These are phyloP conservation scores for Verticillium isaacii DNA, from an alignment of 2,329 filamentous ascomycete genomes.

Conservation along the genomic window DNA sequence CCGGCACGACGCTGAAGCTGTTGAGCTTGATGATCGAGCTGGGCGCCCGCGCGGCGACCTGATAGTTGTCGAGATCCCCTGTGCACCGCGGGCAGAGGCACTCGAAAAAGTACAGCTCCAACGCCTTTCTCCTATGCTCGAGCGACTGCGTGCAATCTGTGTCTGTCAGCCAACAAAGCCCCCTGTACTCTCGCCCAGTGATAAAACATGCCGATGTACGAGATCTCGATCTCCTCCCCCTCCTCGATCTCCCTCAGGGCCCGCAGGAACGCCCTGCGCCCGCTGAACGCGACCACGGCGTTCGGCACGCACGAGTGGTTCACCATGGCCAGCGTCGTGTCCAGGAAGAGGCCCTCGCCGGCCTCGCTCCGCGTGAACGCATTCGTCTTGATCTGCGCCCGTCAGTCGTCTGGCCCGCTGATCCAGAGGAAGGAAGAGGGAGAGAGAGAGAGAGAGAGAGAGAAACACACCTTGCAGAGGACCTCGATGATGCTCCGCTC, in stretches of 20 bases:
- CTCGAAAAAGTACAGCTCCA: conserved; percentile 47
- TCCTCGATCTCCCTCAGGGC: conserved; percentile 42
- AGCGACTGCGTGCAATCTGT: conserved; percentile 44
- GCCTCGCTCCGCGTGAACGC: conserved; percentile 54
- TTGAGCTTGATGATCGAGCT: conserved; percentile 39
- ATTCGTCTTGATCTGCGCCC: conserved; percentile 53
- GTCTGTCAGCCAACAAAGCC: not conserved
- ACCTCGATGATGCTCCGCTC: conserved; percentile 38
- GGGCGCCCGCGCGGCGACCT: conserved; percentile 32
- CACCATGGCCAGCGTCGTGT: conserved; percentile 51
- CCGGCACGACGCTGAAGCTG: conserved; percentile 36
- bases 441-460: not conserved
- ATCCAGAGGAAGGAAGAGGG: not conserved
- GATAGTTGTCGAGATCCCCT: conserved; percentile 48
- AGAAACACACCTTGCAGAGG: conserved; percentile 46
- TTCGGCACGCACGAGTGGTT: conserved; percentile 62
- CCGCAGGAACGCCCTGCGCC: conserved; percentile 44
- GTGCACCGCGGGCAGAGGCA: conserved; percentile 47
- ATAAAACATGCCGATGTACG: conserved; percentile 49
- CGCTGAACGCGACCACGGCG: conserved; percentile 51
- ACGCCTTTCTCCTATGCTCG: conserved; percentile 32
- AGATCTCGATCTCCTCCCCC: conserved; percentile 56
- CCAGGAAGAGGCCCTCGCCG: conserved; percentile 50
- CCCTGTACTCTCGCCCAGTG: no score
- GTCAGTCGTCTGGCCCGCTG: conserved; percentile 6